These are phyloP conservation scores for Byssothecium circinans DNA, from an alignment of 2,329 filamentous ascomycete species.

Conservation along the genomic window DNA sequence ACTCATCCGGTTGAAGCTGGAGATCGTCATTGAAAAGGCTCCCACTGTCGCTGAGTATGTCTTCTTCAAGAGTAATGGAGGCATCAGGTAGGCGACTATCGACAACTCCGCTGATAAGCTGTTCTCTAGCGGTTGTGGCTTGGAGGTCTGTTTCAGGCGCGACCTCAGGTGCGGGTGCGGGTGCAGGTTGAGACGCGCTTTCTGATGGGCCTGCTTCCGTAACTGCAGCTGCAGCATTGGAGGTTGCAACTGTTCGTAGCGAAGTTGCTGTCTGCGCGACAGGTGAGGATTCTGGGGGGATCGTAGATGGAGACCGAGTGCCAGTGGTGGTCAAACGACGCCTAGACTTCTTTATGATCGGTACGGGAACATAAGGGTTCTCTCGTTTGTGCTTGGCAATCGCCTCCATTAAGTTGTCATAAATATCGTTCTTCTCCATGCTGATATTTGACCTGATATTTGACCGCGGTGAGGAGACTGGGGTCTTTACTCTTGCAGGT, in stretches of 20 bases:
- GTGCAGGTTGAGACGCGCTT: background rate
- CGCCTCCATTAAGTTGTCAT: constrained; percentile 8
- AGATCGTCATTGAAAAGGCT: constrained; percentile 34
- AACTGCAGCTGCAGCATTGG: constrained; percentile 14
- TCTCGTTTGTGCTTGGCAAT: constrained; percentile 10
- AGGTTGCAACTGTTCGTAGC: constrained; percentile 28
- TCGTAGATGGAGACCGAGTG: constrained; percentile 39
- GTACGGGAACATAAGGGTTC: constrained; percentile 15
- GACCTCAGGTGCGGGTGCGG: background rate
- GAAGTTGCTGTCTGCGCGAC: constrained; percentile 28
- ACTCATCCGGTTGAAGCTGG: constrained; percentile 30
- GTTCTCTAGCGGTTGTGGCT: background rate
- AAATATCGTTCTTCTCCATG: constrained; percentile 4
- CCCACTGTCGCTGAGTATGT: constrained; percentile 23
- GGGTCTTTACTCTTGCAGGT: constrained; percentile 24
- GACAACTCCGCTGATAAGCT: background rate
- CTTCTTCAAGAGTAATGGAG: constrained; percentile 4
- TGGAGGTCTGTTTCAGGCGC: background rate
- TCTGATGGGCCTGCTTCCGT: constrained; percentile 5
- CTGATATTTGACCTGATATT: too few species aligned
- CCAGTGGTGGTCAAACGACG: constrained; percentile 10
- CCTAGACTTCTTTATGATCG: background rate
- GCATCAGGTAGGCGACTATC: background rate
- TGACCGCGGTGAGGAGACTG: constrained; percentile 12
- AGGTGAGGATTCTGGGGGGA: constrained; percentile 31